Evolutionary conservation across 805 yeast species (phyloP).

Genomic region (Candida caryicola): DNA sequence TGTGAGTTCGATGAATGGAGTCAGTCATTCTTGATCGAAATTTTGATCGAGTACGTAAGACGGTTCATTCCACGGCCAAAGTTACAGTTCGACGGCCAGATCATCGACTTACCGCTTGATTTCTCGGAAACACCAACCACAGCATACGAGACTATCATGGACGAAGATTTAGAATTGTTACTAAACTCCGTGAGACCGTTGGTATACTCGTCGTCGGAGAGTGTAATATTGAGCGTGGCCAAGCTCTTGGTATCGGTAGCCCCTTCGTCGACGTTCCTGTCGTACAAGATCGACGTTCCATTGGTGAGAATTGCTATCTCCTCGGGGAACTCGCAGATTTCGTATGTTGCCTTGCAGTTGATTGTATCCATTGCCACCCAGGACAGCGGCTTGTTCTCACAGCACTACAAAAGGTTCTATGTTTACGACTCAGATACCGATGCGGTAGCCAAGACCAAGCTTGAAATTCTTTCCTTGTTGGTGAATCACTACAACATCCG

Average conservation of each 20-base stretch:
- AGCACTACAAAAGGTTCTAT: conserved; percentile 47
- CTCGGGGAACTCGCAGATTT: conserved; percentile 17
- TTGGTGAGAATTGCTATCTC: conserved; percentile 45
- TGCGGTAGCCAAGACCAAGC: conserved; percentile 48
- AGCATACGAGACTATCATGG: conserved; percentile 39
- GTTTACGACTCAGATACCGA: conserved; percentile 53
- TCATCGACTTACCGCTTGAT: conserved; percentile 43
- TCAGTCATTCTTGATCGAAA: conserved; percentile 55
- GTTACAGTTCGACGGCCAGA: conserved; percentile 27
- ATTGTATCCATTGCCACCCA: conserved; percentile 38
- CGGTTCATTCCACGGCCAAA: conserved; percentile 56
- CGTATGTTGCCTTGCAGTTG: conserved; percentile 43
- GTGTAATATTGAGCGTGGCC: conserved; percentile 60
- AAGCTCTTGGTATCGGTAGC: conserved; percentile 57
- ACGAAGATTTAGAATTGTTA: conserved; percentile 58
- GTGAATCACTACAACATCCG: conserved; percentile 52
- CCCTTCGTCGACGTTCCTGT: conserved; percentile 51
- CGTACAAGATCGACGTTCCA: conserved; percentile 48
- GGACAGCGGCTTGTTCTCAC: conserved; percentile 29
- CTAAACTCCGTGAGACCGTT: conserved; percentile 46
- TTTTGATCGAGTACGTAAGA: conserved; percentile 66
- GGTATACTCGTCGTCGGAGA: conserved; percentile 50
- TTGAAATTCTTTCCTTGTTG: conserved; percentile 60
- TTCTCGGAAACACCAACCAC: conserved; percentile 20
- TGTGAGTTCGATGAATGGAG: conserved; percentile 69